phyloP scores from a whole-genome alignment of 495 filamentous ascomycete species.

The Melanomma pulvis-pyrius region DNA sequence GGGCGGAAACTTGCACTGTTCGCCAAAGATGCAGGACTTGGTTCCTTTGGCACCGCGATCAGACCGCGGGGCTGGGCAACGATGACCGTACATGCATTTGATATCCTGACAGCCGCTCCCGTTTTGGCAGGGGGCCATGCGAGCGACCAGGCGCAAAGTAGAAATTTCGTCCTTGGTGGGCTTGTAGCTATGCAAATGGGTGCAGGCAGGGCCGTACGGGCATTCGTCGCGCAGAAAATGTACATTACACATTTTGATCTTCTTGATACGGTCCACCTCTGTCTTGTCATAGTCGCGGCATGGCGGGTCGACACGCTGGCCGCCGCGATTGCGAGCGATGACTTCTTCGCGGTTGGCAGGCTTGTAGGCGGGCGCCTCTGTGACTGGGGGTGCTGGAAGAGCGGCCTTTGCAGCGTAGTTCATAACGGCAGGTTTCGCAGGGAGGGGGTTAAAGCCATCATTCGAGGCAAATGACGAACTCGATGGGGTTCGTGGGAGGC shows the following conservation, averaged over 20 bases:
- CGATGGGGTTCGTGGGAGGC: slow-evolving; percentile 10
- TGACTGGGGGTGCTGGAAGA: slow-evolving; percentile 20
- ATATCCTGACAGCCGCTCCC: slow-evolving; percentile 73
- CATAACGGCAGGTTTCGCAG: slow-evolving; percentile 1
- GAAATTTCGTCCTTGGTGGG: slow-evolving; percentile 67
- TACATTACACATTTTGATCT: slow-evolving; percentile 83
- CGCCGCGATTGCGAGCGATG: slow-evolving; percentile 70
- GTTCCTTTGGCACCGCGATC: slow-evolving; percentile 25
- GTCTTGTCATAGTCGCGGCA: slow-evolving; percentile 59
- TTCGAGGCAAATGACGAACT: slow-evolving; percentile 14
- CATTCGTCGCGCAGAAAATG: slow-evolving; percentile 78
- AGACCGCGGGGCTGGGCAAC: slow-evolving; percentile 41
- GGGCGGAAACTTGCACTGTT: slow-evolving; percentile 41
- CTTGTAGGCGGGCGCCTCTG: slow-evolving; percentile 16
- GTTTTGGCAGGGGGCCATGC: slow-evolving; percentile 76
- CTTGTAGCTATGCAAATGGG: slow-evolving; percentile 74
- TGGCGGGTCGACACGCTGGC: slow-evolving; percentile 70
- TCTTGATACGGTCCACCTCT: slow-evolving; percentile 63
- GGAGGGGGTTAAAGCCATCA: background rate
- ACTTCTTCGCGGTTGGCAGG: slow-evolving; percentile 8
- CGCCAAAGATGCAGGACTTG: slow-evolving; percentile 42
- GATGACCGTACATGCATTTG: slow-evolving; percentile 84
- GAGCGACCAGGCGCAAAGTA: slow-evolving; percentile 69
- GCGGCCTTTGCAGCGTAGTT: slow-evolving; percentile 34
- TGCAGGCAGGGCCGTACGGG: slow-evolving; percentile 69